Evolutionary conservation across 2,329 filamentous ascomycete species (phyloP), one percentile per base, ranked within the genome.

Genomic region (Aureobasidium leucospermi): DNA sequence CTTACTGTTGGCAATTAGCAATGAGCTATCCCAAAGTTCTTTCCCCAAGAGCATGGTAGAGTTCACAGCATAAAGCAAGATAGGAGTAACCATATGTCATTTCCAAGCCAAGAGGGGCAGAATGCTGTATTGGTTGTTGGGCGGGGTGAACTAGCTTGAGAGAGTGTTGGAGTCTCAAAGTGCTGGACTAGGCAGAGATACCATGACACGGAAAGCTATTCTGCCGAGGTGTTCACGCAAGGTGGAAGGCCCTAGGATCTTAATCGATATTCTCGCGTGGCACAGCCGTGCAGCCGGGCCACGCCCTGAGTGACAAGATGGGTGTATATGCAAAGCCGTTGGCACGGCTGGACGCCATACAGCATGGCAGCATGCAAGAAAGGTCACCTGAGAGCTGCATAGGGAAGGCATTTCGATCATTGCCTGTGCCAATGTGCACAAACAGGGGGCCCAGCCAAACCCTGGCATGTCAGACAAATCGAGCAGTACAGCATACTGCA

Each of bases 101-200:
- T 15, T 28, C n/a, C 10, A 23, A 19, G 51, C 51, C 34, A 43
- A 55, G 36, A 42, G 39, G 29, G 29, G 28, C 51, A 39, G 36
- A 23, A 19, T 34, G 51, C 39, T 19, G 10, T 56, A 46, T 56
- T 56, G 52, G 31, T 13, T 56, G 52, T 56, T 56, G 52, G 52
- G 52, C 13, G 52, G 52, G 39, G 41, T 36, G 23, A 15, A 6
- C 10, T 46, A 46, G 29, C 15, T 31, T 13, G 52, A 13, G 16
- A 49, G 38, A 23, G 41, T 56, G 52, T 56, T 56, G 52, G 52
- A 36, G 11, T 45, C 6, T 7, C 4, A n/a, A 15, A 38, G 38
- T 36, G 47, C 31, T 36, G 15, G 32, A 51, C 31, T 2, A 13
- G 19, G 23, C 11, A 51, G 32, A 3, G 23, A 19, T 19, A 8